Conservation (phyloP, 2,329 filamentous ascomycete genomes). For the Canariomyces notabilis region DNA sequence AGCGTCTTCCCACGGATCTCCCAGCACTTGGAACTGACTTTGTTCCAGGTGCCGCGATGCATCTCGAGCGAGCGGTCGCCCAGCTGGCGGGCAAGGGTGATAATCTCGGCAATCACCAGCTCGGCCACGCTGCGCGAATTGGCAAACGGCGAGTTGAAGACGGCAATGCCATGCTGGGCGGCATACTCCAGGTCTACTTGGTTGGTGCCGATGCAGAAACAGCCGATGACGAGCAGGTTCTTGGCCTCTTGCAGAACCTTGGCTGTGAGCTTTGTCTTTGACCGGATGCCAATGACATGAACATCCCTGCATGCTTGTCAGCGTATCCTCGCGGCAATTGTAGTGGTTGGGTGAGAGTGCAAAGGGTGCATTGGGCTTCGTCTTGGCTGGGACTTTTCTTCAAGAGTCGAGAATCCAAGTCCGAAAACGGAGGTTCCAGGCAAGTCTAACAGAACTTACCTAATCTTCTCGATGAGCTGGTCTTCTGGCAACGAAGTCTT, state of each 20-base stretch:
- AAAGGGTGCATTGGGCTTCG: neutral
- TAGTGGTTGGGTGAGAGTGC: too few species aligned
- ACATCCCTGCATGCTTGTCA: constrained; percentile 60
- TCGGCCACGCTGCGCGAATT: constrained; percentile 97
- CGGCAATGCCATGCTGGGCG: constrained; percentile 80
- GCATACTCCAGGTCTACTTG: constrained; percentile 85
- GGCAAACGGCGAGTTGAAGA: constrained; percentile 98
- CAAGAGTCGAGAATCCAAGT: constrained; percentile 8
- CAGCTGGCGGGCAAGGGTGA: constrained; percentile 83
- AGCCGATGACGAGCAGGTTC: constrained; percentile 91
- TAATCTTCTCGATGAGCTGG: constrained; percentile 93
- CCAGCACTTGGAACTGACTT: constrained; percentile 95
- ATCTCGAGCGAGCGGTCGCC: constrained; percentile 91
- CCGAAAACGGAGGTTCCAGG: constrained; percentile 19
- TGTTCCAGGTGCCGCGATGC: constrained; percentile 95
- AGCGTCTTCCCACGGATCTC: constrained; percentile 97
- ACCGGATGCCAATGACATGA: constrained; percentile 96
- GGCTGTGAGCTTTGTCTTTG: constrained; percentile 90
- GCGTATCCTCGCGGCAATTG: neutral
- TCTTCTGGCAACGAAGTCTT: constrained; percentile 90
- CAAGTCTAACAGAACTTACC: constrained; percentile 47
- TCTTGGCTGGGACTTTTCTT: neutral
- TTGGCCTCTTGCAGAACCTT: constrained; percentile 83
- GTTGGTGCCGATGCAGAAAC: constrained; percentile 98
- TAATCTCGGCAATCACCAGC: constrained; percentile 91